Evolutionary conservation across 2,329 filamentous ascomycete genomes (phyloP).

Genomic region (Ophiostoma perfectum): DNA sequence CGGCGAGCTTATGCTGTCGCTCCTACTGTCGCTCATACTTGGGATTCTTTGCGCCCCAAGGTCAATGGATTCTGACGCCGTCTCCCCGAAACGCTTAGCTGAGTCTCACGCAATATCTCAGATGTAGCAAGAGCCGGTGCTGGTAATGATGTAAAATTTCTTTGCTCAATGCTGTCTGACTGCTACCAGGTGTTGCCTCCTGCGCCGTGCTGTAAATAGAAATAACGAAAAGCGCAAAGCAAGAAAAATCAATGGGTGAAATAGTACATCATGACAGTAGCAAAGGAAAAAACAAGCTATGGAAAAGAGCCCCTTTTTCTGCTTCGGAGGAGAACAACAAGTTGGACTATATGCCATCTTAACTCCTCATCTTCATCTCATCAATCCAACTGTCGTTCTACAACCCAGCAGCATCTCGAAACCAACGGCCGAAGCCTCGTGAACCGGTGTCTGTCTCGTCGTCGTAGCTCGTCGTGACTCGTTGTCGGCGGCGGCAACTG

Average conservation of each 20-base stretch:
- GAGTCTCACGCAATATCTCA: no score
- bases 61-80: not conserved
- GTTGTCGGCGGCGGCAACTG: slow-evolving; percentile 14
- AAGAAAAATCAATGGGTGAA: not conserved
- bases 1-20: not conserved
- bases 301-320: not conserved
- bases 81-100: not conserved
- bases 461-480: slow-evolving; percentile 17
- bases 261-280: not conserved
- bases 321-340: no score
- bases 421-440: not conserved
- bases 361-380: no score
- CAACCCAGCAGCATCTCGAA: no score
- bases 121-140: not conserved
- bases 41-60: not conserved
- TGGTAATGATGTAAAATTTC: slow-evolving; percentile 6
- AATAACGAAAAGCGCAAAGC: not conserved
- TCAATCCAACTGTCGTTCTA: no score
- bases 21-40: not conserved
- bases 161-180: slow-evolving; percentile 10
- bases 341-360: no score
- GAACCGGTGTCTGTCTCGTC: slow-evolving; percentile 9
- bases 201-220: slow-evolving; percentile 9
- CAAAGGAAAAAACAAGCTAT: slow-evolving; percentile 7
- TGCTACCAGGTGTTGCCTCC: slow-evolving; percentile 9